Conservation (phyloP, 371 early-diverging fungal species). For the Dentiscutata heterogama region DNA sequence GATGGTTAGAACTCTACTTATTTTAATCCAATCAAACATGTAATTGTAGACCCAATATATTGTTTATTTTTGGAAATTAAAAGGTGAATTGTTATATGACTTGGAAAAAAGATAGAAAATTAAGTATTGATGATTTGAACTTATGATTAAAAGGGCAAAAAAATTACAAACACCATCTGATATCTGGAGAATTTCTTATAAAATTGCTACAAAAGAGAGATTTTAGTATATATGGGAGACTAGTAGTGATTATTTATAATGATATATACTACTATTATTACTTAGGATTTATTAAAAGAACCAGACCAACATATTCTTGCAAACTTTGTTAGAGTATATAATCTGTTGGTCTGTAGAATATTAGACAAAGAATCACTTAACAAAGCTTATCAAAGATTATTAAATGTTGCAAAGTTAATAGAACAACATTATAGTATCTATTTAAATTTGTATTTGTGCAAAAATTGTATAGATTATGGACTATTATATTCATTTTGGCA, state of each 20-base stretch:
- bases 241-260: not conserved
- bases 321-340: not conserved
- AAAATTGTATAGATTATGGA: too few species aligned
- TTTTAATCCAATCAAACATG: not conserved
- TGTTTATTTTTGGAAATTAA: not conserved
- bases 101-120: not conserved
- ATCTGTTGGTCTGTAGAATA: not conserved
- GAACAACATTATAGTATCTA: too few species aligned
- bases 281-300: not conserved
- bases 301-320: not conserved
- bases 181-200: not conserved
- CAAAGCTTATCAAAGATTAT: not conserved
- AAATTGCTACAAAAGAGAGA: not conserved
- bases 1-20: not conserved
- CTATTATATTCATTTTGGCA: too few species aligned
- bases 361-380: not conserved
- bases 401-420: not conserved
- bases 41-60: not conserved
- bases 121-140: not conserved
- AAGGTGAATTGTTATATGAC: not conserved
- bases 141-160: not conserved
- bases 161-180: not conserved
- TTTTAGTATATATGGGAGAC: not conserved
- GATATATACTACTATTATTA: not conserved
- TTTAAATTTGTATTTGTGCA: too few species aligned